Evolutionary conservation across 1,139 yeast genomes (phyloP).

Genomic region (Taiozyma sp.): DNA sequence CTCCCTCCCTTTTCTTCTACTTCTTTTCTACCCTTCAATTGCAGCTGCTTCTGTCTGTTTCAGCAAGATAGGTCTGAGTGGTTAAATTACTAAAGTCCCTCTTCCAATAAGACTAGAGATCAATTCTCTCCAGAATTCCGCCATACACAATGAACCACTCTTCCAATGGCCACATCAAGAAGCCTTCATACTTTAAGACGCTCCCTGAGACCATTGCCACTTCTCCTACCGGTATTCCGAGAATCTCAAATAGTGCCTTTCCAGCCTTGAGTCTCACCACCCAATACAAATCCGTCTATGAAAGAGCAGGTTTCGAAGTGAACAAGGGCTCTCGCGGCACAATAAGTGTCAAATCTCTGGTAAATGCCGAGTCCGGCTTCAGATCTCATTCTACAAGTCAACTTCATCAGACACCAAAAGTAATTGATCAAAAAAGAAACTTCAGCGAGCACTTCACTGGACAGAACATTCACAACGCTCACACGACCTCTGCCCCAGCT

Average conservation of each 20-base stretch:
- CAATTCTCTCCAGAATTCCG: neutral
- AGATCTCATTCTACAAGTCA: conserved; percentile 17
- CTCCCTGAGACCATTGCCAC: conserved; percentile 20
- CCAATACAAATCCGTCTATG: conserved; percentile 54
- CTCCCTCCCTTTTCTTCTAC: no score
- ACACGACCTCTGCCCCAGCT: neutral
- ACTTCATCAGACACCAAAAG: neutral
- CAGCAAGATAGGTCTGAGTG: neutral
- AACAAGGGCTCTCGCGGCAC: conserved; percentile 10
- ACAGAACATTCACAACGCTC: neutral
- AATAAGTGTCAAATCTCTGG: neutral
- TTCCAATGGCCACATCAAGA: conserved; percentile 6
- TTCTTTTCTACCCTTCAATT: neutral
- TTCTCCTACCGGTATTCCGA: conserved; percentile 20
- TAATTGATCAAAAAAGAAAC: conserved; percentile 11
- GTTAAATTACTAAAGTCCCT: neutral
- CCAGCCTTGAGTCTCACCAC: conserved; percentile 55
- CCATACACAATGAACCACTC: neutral
- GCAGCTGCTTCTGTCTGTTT: neutral
- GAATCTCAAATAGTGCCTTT: conserved; percentile 34
- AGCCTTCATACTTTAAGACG: conserved; percentile 21
- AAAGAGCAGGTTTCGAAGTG: conserved; percentile 62
- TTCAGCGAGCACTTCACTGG: conserved; percentile 9
- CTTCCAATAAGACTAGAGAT: no score
- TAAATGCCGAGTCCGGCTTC: neutral